Percentiles rank a stretch among this genome's conserved stretches.
Conservation (phyloP, 2,329 filamentous ascomycete species). For the Penicillium carneum region DNA sequence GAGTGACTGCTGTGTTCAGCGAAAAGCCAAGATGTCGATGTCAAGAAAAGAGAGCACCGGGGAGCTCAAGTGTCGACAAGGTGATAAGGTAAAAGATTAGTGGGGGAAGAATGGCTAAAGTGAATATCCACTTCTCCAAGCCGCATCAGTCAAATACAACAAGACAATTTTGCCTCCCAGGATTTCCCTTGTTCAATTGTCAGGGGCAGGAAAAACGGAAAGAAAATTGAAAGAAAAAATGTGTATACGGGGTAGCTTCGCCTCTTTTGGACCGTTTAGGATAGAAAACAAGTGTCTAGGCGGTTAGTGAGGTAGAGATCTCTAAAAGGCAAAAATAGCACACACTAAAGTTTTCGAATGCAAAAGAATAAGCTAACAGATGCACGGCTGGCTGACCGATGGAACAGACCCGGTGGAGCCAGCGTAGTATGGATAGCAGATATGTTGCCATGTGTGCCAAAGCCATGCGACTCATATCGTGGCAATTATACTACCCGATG, state of each 20-base stretch:
- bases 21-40: neutral
- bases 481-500: slow-evolving; percentile 10
- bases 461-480: slow-evolving; percentile 27
- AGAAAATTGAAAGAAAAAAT: neutral
- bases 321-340: slow-evolving; percentile 30
- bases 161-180: slow-evolving; percentile 14
- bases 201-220: neutral
- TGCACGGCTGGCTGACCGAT: slow-evolving; percentile 20
- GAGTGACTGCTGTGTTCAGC: slow-evolving; percentile 5
- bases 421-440: neutral
- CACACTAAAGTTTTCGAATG: slow-evolving; percentile 15
- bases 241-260: slow-evolving; percentile 16
- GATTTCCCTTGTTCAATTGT: slow-evolving; percentile 12
- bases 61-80: slow-evolving; percentile 11
- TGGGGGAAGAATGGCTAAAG: slow-evolving; percentile 9
- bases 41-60: neutral
- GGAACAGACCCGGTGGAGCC: slow-evolving; percentile 29
- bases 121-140: slow-evolving; percentile 21
- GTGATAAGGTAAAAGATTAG: slow-evolving; percentile 15
- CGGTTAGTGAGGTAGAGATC: slow-evolving; percentile 12
- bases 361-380: slow-evolving; percentile 18
- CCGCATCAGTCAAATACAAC: slow-evolving; percentile 7
- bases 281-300: slow-evolving; percentile 10
- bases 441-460: slow-evolving; percentile 26
- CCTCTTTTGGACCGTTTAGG: slow-evolving; percentile 26